Percentiles rank a stretch among this genome's conserved stretches.
phyloP scores from a whole-genome alignment of 768 basidiomycete genomes.

The Collybia nuda region DNA sequence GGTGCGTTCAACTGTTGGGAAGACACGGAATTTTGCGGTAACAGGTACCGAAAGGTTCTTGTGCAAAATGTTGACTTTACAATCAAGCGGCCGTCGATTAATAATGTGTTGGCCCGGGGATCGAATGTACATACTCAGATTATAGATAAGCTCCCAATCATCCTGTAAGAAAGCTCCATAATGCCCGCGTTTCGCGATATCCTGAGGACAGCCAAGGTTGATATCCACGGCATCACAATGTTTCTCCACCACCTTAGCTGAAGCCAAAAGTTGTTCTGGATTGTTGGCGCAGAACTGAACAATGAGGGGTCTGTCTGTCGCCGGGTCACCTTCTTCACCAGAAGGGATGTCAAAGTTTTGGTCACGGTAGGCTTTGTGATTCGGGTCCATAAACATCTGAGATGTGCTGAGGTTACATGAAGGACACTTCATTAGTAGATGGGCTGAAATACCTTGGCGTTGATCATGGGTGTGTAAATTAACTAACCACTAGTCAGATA shows the following conservation, averaged over 20 bases:
- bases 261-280: conserved; percentile 70
- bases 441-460: conserved; percentile 64
- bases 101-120: too few relatives aligned
- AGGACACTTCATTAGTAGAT: neutral
- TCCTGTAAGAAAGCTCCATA: conserved; percentile 95
- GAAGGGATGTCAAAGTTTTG: conserved; percentile 65
- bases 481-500: conserved; percentile 44
- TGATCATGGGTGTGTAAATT: conserved; percentile 98
- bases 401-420: neutral
- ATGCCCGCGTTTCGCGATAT: conserved; percentile 83
- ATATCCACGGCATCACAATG: conserved; percentile 94
- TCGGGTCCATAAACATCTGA: conserved; percentile 62
- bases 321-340: conserved; percentile 82
- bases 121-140: conserved; percentile 55
- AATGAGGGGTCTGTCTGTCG: conserved; percentile 79
- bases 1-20: conserved; percentile 81
- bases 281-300: conserved; percentile 96
- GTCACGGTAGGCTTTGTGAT: conserved; percentile 55
- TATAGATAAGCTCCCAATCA: conserved; percentile 88
- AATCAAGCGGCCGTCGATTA: neutral
- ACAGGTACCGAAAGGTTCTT: conserved; percentile 86
- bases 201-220: conserved; percentile 94
- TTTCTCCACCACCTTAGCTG: conserved; percentile 74
- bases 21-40: conserved; percentile 94
- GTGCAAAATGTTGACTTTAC: conserved; percentile 82